Evolutionary conservation across 768 basidiomycete species (phyloP).

Genomic region (Gymnopilus junonius): DNA sequence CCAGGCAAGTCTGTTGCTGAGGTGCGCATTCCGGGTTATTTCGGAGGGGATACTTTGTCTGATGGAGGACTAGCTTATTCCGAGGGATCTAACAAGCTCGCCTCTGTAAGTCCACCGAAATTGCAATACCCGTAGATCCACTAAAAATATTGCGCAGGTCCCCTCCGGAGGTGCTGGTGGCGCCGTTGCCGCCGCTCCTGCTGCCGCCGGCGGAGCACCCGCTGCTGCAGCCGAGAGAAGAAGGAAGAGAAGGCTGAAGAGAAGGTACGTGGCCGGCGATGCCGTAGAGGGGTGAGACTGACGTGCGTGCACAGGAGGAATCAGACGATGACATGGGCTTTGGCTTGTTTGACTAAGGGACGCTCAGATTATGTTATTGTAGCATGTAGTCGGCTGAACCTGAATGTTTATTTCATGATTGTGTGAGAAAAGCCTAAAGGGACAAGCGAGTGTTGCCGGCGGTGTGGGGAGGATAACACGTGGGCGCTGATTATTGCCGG

Average conservation of each 20-base stretch:
- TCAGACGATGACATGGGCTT: slow-evolving; percentile 99
- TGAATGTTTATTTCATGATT: slow-evolving; percentile 1
- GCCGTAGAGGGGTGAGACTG: slow-evolving; percentile 5
- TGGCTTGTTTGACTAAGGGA: slow-evolving; percentile 88
- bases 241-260: slow-evolving; percentile 91
- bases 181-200: slow-evolving; percentile 52
- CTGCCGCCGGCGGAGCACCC: slow-evolving; percentile 55
- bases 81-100: slow-evolving; percentile 91
- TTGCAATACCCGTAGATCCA: background rate
- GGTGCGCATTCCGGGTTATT: slow-evolving; percentile 44
- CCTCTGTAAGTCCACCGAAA: slow-evolving; percentile 68
- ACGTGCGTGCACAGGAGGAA: slow-evolving; percentile 65
- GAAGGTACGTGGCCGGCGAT: slow-evolving; percentile 52
- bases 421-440: slow-evolving; percentile 14
- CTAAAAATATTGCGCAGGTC: slow-evolving; percentile 47
- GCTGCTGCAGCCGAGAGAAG: slow-evolving; percentile 76
- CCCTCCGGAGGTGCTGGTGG: slow-evolving; percentile 91
- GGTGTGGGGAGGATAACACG: slow-evolving; percentile 30
- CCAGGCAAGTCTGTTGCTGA: slow-evolving; percentile 82
- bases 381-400: slow-evolving; percentile 17
- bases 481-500: slow-evolving; percentile 34
- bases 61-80: slow-evolving; percentile 70
- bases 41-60: slow-evolving; percentile 5
- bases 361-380: slow-evolving; percentile 9
- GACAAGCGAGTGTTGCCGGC: slow-evolving; percentile 30